Base-by-base conservation (phyloP, 139 green algal species). In the Mychonastes homosphaera region DNA sequence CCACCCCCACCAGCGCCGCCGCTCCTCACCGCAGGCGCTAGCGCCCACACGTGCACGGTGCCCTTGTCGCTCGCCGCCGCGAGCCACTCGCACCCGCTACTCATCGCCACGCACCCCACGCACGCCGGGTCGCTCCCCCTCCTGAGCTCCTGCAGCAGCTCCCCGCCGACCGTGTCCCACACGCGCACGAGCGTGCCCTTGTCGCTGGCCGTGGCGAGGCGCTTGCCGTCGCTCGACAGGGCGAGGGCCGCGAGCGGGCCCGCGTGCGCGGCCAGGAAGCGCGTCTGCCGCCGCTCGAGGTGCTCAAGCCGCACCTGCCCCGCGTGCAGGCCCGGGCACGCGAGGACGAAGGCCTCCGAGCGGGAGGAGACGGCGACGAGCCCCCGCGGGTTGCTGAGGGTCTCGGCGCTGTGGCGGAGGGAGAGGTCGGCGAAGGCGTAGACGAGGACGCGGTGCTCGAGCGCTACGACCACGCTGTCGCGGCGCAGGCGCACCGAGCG, bases 271-370 rank as follows among this genome's bases (percentile, higher is more conserved):
- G 62, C 44, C 36, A 97, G 87, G 67, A 95, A 95, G 64, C 86
- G 86, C 21, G 84, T 94, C 50, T 85, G 74, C 19, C 79, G 74
- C 28, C 85, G 70, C 65, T 98, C 91, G 53, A 92, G 94, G 57
- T 94, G 76, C 81, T 99, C 92, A 5, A 99, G 70, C 2, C 92
- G 75, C 13, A 96, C 81, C 81, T 97, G 85, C 2, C 91, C 91
- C 3, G 70, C 66, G 56, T 94, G 82, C 59, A 95, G 71, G 2
- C 91, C 92, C 1, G 88, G 91, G 76, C 89, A 97, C 5, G 87
- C 92, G 40, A 98, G 70, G 49, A 97, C 87, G 0, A 81, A 91
- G 19, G 65, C 67, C 38, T 92, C 87, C 29, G 82, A 49, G 0
- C 72, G 54, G n/a, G 87, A 76, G 9, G 77, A 92, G 24, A 98